Percentiles rank a stretch among this genome's conserved stretches.
Conservation (phyloP, 2,329 filamentous ascomycete species). For the Tolypocladium tropicale region DNA sequence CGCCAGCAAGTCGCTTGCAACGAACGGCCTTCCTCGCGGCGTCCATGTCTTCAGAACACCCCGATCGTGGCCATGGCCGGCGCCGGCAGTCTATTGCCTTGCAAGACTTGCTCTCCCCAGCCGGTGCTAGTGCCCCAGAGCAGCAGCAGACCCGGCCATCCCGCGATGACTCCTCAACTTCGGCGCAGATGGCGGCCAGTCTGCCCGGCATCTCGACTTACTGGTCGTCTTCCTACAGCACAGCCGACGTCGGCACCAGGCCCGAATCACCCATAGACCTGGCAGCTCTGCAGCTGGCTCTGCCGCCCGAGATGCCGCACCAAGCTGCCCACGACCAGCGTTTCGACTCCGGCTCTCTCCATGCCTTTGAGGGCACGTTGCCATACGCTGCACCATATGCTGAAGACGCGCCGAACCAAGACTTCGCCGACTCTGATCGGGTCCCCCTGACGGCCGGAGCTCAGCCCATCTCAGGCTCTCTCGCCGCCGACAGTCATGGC, state of each 20-base stretch:
- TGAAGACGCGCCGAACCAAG: constrained; percentile 20
- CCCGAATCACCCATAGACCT: constrained; percentile 42
- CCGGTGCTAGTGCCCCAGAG: not conserved
- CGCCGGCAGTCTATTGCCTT: constrained; percentile 54
- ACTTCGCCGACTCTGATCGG: constrained; percentile 45
- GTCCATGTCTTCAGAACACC: constrained; percentile 19
- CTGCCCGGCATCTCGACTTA: constrained; percentile 38
- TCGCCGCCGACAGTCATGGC: constrained; percentile 29
- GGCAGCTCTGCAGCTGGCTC: constrained; percentile 41
- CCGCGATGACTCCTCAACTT: constrained; percentile 2
- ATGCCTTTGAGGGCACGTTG: constrained; percentile 17
- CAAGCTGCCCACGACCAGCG: constrained; percentile 10
- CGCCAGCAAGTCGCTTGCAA: not conserved
- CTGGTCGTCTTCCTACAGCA: constrained; percentile 38
- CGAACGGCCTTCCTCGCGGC: not conserved
- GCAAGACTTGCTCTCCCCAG: constrained; percentile 41
- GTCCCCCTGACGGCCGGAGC: constrained; percentile 46
- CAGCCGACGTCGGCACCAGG: constrained; percentile 23
- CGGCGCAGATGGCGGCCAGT: constrained; percentile 14
- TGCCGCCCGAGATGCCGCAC: constrained; percentile 40
- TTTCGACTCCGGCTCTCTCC: constrained; percentile 16
- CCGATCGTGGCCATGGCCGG: constrained; percentile 14
- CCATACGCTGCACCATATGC: constrained; percentile 23
- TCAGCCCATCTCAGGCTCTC: constrained; percentile 42
- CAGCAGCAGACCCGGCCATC: constrained; percentile 1